These are phyloP conservation scores for Martensiomyces pterosporus DNA, from an alignment of 192 early-diverging fungal species.

Conservation along the genomic window DNA sequence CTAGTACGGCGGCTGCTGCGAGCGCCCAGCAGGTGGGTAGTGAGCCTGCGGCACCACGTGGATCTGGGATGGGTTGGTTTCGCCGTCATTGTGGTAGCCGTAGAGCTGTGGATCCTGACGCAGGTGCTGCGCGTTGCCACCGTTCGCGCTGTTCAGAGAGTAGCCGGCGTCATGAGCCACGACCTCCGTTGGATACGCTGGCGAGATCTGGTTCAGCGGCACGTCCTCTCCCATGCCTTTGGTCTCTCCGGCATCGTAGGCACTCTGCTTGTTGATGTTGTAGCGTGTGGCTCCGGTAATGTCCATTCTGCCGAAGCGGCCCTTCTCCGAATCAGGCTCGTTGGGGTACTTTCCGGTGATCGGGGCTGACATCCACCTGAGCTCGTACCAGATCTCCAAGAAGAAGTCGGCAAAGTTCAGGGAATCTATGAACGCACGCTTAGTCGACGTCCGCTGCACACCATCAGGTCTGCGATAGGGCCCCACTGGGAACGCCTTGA, in stretches of 20 bases:
- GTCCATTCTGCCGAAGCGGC: slow-evolving; percentile 50
- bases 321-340: slow-evolving; percentile 43
- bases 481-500: slow-evolving; percentile 48
- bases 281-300: slow-evolving; percentile 45
- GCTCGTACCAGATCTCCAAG: slow-evolving; percentile 44
- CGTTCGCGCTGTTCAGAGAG: slow-evolving; percentile 1
- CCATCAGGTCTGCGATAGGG: slow-evolving; percentile 30
- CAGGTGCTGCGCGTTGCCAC: slow-evolving; percentile 1
- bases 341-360: slow-evolving; percentile 20
- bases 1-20: not conserved
- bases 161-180: slow-evolving; percentile 3
- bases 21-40: not conserved
- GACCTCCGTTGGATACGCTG: slow-evolving; percentile 5
- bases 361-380: slow-evolving; percentile 36
- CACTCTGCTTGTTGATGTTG: slow-evolving; percentile 24
- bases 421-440: slow-evolving; percentile 46
- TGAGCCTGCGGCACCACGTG: not conserved
- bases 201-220: slow-evolving; percentile 25
- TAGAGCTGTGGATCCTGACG: not conserved
- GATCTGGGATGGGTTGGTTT: not conserved
- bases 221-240: slow-evolving; percentile 29
- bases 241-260: slow-evolving; percentile 5
- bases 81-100: not conserved
- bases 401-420: slow-evolving; percentile 50
- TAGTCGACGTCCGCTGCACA: slow-evolving; percentile 37